A percentile compares a stretch with the other conserved stretches of the same genome.
These are phyloP conservation scores for Trapa bicornis DNA, from an alignment of 345 rosid genomes.

Conservation along the genomic window DNA sequence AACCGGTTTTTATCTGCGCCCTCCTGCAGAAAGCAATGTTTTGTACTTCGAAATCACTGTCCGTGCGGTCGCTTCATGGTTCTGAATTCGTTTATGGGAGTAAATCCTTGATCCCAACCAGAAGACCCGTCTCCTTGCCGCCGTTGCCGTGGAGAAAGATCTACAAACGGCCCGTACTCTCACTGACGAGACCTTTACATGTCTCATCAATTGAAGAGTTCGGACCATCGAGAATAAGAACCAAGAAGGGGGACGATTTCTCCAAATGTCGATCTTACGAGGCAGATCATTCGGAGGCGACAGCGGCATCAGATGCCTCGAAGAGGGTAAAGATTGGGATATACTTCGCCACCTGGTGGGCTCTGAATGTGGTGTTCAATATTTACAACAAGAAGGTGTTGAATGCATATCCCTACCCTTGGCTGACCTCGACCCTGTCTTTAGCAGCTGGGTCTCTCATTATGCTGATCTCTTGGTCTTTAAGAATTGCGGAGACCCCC, in stretches of 20 bases:
- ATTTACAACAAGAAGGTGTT: slow-evolving; percentile 94
- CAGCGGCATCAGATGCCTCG: slow-evolving; percentile 36
- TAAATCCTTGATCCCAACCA: slow-evolving; percentile 7
- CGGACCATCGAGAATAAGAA: slow-evolving; percentile 10
- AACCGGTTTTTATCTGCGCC: background rate
- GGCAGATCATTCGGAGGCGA: slow-evolving; percentile 50
- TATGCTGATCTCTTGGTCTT: slow-evolving; percentile 90
- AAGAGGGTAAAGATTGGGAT: slow-evolving; percentile 61
- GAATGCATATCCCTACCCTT: slow-evolving; percentile 92
- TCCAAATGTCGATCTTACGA: slow-evolving; percentile 68
- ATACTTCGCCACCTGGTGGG: slow-evolving; percentile 98
- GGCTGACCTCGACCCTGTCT: slow-evolving; percentile 41
- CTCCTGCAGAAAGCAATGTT: slow-evolving; percentile 18
- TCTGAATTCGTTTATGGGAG: slow-evolving; percentile 24
- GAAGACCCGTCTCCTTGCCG: slow-evolving; percentile 13
- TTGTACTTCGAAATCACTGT: slow-evolving; percentile 20
- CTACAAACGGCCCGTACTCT: slow-evolving; percentile 18
- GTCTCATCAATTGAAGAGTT: slow-evolving; percentile 29
- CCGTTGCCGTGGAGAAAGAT: slow-evolving; percentile 14
- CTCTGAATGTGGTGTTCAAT: slow-evolving; percentile 86
- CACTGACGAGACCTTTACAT: slow-evolving; percentile 51
- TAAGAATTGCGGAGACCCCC: slow-evolving; percentile 72
- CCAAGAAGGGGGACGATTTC: background rate
- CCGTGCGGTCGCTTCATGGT: slow-evolving; percentile 27
- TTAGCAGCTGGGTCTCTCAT: slow-evolving; percentile 7